Conservation (phyloP, 75 land plant species). For the Selaginella tamariscina region DNA sequence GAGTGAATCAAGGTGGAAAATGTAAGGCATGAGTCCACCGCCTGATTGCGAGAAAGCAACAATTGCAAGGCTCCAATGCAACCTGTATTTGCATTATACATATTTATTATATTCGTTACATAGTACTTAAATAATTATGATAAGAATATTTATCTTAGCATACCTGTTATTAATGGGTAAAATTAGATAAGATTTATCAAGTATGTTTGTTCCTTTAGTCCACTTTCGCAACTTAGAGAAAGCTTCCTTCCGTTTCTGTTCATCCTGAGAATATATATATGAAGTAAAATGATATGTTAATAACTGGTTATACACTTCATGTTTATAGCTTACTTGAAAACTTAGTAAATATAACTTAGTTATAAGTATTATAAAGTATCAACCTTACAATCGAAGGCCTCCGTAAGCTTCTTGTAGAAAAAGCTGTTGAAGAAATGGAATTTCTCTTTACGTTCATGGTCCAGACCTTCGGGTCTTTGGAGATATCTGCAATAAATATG, state of each 20-base stretch:
- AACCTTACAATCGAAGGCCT: neutral
- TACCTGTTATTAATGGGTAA: neutral
- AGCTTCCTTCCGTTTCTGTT: neutral
- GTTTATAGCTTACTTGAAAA: too few relatives aligned
- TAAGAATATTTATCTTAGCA: neutral
- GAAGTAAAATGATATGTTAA: too few relatives aligned
- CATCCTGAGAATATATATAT: too few relatives aligned
- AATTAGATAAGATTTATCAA: slow-evolving; percentile 3
- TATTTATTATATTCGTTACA: too few relatives aligned
- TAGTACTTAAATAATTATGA: neutral
- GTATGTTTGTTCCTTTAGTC: slow-evolving; percentile 5
- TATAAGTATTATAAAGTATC: neutral
- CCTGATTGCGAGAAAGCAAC: slow-evolving; percentile 50
- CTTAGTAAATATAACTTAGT: too few relatives aligned
- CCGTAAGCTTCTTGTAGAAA: slow-evolving; percentile 1
- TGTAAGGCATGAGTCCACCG: slow-evolving; percentile 31
- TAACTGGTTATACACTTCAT: too few relatives aligned
- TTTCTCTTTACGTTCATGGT: neutral
- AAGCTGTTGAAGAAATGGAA: slow-evolving; percentile 9
- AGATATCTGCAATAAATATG: slow-evolving; percentile 2
- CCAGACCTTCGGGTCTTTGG: neutral
- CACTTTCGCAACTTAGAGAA: slow-evolving; percentile 2
- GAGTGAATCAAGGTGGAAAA: slow-evolving; percentile 89
- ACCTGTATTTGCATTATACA: too few relatives aligned
- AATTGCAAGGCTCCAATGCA: slow-evolving; percentile 91